Evolutionary conservation across 768 basidiomycete genomes (phyloP).

Genomic region (Leccinum longicurvipes): DNA sequence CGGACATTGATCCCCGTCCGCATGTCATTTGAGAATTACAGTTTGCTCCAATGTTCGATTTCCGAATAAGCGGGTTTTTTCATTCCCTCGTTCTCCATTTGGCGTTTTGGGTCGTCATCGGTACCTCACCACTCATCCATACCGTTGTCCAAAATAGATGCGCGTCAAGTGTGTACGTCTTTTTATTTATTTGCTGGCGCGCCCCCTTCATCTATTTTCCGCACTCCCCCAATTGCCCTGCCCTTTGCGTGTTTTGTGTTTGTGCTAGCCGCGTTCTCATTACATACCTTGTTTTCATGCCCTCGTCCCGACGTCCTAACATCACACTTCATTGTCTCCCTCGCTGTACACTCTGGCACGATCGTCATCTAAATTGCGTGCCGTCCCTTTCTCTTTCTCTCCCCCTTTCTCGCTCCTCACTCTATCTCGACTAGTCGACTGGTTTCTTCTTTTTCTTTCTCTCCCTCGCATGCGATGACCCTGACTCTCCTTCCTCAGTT

Average conservation of each 20-base stretch:
- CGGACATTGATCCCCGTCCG: slow-evolving; percentile 11
- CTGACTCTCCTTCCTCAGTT: not conserved
- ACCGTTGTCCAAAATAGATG: slow-evolving; percentile 19
- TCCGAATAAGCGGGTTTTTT: slow-evolving; percentile 2
- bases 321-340: slow-evolving; percentile 2
- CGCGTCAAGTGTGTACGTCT: slow-evolving; percentile 7
- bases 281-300: not conserved
- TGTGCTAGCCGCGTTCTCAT: not conserved
- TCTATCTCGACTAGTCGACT: not conserved
- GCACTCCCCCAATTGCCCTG: not conserved
- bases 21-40: slow-evolving; percentile 16
- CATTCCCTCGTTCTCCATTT: slow-evolving; percentile 1
- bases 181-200: not conserved
- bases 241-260: slow-evolving; percentile 4
- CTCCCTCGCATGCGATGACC: slow-evolving; percentile 1
- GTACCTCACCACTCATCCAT: slow-evolving; percentile 13
- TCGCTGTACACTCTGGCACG: slow-evolving; percentile 21
- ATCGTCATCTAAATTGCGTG: not conserved
- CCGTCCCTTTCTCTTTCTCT: not conserved
- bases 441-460: not conserved
- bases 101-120: not conserved
- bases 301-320: slow-evolving; percentile 8
- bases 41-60: slow-evolving; percentile 15
- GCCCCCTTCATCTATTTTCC: not conserved
- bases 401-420: not conserved